These are phyloP conservation scores for Aspergillus cavernicola DNA, from an alignment of 495 filamentous ascomycete species.

Conservation along the genomic window DNA sequence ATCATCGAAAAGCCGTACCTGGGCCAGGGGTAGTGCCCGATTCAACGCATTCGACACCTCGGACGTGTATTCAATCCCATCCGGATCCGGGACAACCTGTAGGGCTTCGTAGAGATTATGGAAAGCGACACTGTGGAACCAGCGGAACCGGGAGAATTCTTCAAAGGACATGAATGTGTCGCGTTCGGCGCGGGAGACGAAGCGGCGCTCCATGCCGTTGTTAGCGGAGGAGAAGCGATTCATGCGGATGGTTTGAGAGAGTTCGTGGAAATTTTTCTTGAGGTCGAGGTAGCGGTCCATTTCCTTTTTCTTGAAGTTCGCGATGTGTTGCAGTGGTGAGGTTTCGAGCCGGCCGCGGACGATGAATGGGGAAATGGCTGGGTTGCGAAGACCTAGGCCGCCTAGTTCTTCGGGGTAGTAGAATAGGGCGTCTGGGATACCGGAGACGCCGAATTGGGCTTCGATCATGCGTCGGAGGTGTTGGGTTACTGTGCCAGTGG, in stretches of 20 bases:
- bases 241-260: conserved; percentile 9
- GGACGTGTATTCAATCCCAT: conserved; percentile 12
- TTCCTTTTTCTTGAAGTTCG: conserved; percentile 35
- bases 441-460: conserved; percentile 45
- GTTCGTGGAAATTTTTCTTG: conserved; percentile 31
- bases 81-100: conserved; percentile 17
- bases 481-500: conserved; percentile 33
- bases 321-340: conserved; percentile 31
- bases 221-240: background rate
- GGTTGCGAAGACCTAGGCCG: conserved; percentile 53
- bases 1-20: background rate
- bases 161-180: conserved; percentile 45
- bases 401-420: conserved; percentile 51
- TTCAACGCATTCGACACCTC: conserved; percentile 2
- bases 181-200: background rate
- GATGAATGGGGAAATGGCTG: conserved; percentile 45
- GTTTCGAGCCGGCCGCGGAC: conserved; percentile 29
- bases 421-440: conserved; percentile 58
- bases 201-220: background rate
- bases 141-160: conserved; percentile 44
- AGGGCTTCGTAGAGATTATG: conserved; percentile 22
- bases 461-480: conserved; percentile 48
- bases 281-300: conserved; percentile 27
- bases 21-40: background rate
- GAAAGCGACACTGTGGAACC: conserved; percentile 25